phyloP scores from a whole-genome alignment of 768 basidiomycete genomes.

The Pseudohyphozyma bogoriensis region DNA sequence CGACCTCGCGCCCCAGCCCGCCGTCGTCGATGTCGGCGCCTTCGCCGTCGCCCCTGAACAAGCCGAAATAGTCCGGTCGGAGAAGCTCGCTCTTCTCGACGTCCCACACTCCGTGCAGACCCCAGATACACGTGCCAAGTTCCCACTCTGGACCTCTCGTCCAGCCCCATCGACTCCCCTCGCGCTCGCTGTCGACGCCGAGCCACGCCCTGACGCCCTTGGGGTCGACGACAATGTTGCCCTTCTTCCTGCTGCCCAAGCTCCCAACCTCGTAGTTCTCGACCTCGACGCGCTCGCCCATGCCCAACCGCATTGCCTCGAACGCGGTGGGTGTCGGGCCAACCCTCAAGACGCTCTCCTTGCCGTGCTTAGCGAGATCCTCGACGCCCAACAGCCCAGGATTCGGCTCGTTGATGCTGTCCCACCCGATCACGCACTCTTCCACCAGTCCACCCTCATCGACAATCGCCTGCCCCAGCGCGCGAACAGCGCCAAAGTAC shows the following conservation, averaged over 20 bases:
- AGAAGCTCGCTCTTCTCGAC: slow-evolving; percentile 53
- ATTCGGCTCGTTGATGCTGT: slow-evolving; percentile 86
- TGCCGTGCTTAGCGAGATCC: slow-evolving; percentile 57
- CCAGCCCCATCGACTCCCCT: slow-evolving; percentile 70
- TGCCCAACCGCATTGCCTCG: slow-evolving; percentile 73
- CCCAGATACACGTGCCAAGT: slow-evolving; percentile 75
- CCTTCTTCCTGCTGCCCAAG: slow-evolving; percentile 64
- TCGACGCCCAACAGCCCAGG: slow-evolving; percentile 67
- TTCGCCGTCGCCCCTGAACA: slow-evolving; percentile 36
- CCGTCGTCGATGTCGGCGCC: slow-evolving; percentile 32
- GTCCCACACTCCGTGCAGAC: slow-evolving; percentile 83
- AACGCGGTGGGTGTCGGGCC: slow-evolving; percentile 77
- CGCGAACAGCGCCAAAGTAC: slow-evolving; percentile 27
- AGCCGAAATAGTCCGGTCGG: slow-evolving; percentile 64
- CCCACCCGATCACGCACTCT: slow-evolving; percentile 90
- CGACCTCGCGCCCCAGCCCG: slow-evolving; percentile 44
- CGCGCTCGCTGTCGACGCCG: slow-evolving; percentile 42
- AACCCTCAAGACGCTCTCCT: slow-evolving; percentile 65
- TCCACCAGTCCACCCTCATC: slow-evolving; percentile 70
- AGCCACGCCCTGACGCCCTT: slow-evolving; percentile 71
- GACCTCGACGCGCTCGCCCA: slow-evolving; percentile 72
- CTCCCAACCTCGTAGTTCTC: slow-evolving; percentile 71
- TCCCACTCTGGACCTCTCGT: slow-evolving; percentile 58
- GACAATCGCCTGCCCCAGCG: slow-evolving; percentile 33
- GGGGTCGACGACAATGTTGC: slow-evolving; percentile 73